Conservation (phyloP, 1,139 yeast genomes). For the Geotrichum fermentans region DNA sequence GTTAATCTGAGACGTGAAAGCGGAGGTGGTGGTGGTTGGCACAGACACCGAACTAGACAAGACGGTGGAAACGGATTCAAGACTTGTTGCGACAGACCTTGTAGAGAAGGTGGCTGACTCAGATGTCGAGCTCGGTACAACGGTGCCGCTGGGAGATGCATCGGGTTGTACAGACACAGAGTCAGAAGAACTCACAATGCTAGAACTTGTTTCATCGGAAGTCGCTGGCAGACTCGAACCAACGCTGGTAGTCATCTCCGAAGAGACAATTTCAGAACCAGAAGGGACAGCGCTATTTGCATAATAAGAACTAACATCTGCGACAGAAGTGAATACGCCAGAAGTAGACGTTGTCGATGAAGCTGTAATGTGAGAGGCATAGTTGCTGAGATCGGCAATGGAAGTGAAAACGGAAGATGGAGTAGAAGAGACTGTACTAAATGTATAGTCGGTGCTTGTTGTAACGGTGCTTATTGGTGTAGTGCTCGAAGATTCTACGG, state of each 20-base stretch:
- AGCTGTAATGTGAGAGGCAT: neutral
- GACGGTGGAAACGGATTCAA: no score
- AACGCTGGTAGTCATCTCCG: neutral
- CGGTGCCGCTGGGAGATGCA: neutral
- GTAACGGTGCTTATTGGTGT: neutral
- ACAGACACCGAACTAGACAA: no score
- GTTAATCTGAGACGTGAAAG: no score
- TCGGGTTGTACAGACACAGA: no score
- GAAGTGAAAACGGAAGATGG: neutral
- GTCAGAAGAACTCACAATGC: neutral
- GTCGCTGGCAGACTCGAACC: no score
- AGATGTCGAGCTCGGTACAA: neutral
- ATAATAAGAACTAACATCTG: neutral
- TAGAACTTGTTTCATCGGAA: no score
- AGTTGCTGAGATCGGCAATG: conserved; percentile 4
- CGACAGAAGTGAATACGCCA: neutral
- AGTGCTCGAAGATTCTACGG: neutral
- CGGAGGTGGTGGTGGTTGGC: no score
- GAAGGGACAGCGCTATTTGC: neutral
- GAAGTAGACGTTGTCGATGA: neutral
- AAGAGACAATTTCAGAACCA: neutral
- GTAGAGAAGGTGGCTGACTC: neutral
- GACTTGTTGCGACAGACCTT: no score
- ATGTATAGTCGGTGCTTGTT: neutral
- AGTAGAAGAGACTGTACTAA: neutral